phyloP scores from a whole-genome alignment of 2,329 filamentous ascomycete species.

The Apiospora pterosperma region DNA sequence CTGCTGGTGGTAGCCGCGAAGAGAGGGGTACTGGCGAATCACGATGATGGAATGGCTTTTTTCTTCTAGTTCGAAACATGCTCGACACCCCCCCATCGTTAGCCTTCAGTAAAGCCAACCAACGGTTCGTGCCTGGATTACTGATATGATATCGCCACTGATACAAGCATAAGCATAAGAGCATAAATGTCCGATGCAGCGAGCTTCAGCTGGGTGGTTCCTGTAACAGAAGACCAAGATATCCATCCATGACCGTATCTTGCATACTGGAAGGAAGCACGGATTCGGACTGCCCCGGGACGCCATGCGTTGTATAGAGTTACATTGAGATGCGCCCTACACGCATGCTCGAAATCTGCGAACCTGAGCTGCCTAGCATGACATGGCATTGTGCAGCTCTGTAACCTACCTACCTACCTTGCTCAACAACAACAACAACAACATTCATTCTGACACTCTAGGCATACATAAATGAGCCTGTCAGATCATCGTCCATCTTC shows the following conservation, averaged over 20 bases:
- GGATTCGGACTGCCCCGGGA: neutral
- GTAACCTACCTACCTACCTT: neutral
- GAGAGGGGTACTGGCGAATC: neutral
- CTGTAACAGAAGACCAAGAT: neutral
- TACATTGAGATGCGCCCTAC: neutral
- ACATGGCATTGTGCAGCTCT: neutral
- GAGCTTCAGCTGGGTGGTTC: neutral
- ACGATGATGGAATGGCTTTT: neutral
- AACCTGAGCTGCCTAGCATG: neutral
- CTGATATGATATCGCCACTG: neutral
- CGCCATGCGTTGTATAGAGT: neutral
- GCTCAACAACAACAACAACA: neutral
- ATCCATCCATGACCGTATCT: too few species aligned
- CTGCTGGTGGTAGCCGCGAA: neutral
- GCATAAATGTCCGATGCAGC: neutral
- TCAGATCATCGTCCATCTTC: neutral
- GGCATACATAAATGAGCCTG: neutral
- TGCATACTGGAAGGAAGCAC: too few species aligned
- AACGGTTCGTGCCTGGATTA: slow-evolving; percentile 1
- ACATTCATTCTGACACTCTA: neutral
- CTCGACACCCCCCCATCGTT: neutral
- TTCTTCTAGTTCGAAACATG: neutral
- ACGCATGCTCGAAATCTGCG: neutral
- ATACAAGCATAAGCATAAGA: neutral
- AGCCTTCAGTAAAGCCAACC: neutral